Conservation (phyloP, 768 basidiomycete genomes). For the Termitomyces heimii region DNA sequence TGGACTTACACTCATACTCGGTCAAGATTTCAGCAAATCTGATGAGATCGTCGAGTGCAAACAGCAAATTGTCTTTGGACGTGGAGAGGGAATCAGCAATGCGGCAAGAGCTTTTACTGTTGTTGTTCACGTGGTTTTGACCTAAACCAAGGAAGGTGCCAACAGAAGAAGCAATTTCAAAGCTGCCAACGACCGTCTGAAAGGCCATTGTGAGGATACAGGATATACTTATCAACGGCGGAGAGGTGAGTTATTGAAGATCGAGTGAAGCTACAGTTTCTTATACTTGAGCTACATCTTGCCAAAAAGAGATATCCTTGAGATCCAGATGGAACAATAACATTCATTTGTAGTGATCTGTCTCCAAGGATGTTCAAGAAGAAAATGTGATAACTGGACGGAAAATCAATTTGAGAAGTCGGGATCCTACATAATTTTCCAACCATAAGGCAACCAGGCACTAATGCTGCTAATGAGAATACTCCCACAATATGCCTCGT, state of each 20-base stretch:
- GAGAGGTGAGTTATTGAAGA: background rate
- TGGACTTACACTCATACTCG: background rate
- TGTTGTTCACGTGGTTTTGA: background rate
- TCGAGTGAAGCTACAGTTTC: background rate
- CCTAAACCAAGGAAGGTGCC: background rate
- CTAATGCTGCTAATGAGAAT: too few relatives aligned
- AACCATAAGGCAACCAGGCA: background rate
- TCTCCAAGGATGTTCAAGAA: background rate
- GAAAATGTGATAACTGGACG: background rate
- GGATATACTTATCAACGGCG: background rate
- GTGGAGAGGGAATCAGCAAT: background rate
- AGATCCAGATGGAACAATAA: background rate
- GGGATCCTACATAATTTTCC: background rate
- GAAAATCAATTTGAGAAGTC: background rate
- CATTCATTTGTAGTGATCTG: background rate
- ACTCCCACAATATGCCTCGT: too few relatives aligned
- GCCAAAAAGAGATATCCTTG: background rate
- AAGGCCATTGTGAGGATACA: background rate
- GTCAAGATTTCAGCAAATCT: background rate
- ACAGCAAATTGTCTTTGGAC: background rate
- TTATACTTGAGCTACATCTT: background rate
- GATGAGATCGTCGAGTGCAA: background rate
- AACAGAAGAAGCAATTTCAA: background rate
- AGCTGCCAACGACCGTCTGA: background rate
- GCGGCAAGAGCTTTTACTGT: background rate